phyloP scores from a whole-genome alignment of 164 flowering plant genomes.

The Aristolochia fimbriata region DNA sequence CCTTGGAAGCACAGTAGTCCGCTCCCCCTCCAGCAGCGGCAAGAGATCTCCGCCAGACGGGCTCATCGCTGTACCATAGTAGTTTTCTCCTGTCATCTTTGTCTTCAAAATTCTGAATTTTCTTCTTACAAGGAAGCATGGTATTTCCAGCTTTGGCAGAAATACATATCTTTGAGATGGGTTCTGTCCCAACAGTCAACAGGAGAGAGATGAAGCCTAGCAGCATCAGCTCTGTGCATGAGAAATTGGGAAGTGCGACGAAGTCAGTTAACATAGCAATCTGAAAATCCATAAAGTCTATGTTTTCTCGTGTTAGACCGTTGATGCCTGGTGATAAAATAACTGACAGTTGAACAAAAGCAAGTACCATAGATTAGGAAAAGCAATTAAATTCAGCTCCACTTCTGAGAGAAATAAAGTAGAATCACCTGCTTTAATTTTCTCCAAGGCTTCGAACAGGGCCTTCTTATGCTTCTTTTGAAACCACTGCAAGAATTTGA shows the following conservation, averaged over 20 bases:
- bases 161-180: slow-evolving; percentile 41
- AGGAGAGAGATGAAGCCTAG: slow-evolving; percentile 65
- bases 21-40: slow-evolving; percentile 25
- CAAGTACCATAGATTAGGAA: not conserved
- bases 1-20: slow-evolving; percentile 17
- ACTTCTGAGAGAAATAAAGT: not conserved
- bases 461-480: slow-evolving; percentile 51
- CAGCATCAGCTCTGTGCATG: slow-evolving; percentile 56
- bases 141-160: slow-evolving; percentile 19
- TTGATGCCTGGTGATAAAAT: no score
- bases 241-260: not conserved
- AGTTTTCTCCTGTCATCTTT: slow-evolving; percentile 23
- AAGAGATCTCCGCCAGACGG: slow-evolving; percentile 32
- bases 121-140: slow-evolving; percentile 53
- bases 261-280: not conserved
- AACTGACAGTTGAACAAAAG: no score
- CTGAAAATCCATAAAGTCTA: not conserved
- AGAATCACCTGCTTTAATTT: slow-evolving; percentile 42
- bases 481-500: slow-evolving; percentile 34
- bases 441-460: slow-evolving; percentile 57
- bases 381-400: not conserved
- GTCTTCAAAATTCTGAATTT: not conserved
- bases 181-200: slow-evolving; percentile 35
- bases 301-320: no score
- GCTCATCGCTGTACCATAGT: slow-evolving; percentile 22